These are phyloP conservation scores for Phyllosticta capitalensis DNA, from an alignment of 2,329 filamentous ascomycete species.

Conservation along the genomic window DNA sequence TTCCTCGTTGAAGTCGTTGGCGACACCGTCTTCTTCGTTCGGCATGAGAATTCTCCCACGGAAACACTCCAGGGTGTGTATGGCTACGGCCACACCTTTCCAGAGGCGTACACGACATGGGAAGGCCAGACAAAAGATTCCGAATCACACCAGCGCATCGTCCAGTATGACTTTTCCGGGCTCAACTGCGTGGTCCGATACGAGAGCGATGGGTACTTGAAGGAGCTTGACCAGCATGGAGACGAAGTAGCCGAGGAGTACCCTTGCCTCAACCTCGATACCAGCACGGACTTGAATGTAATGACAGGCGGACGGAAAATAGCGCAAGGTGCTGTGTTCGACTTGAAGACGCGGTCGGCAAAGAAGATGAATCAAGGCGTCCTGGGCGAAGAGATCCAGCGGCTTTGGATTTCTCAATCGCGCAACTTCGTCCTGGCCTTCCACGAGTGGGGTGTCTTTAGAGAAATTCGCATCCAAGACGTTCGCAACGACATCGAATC, in stretches of 20 bases:
- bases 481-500: slow-evolving; percentile 25
- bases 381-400: slow-evolving; percentile 33
- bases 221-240: slow-evolving; percentile 9
- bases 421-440: slow-evolving; percentile 44
- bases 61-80: slow-evolving; percentile 46
- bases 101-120: slow-evolving; percentile 58
- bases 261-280: not conserved
- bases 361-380: slow-evolving; percentile 22
- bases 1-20: slow-evolving; percentile 49
- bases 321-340: slow-evolving; percentile 39
- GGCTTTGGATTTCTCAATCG: slow-evolving; percentile 43
- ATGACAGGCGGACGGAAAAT: slow-evolving; percentile 19
- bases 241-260: not conserved
- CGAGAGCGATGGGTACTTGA: slow-evolving; percentile 49
- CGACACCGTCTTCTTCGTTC: slow-evolving; percentile 52
- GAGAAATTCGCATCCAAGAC: slow-evolving; percentile 32
- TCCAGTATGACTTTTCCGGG: slow-evolving; percentile 49
- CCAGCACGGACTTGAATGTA: slow-evolving; percentile 14
- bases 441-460: slow-evolving; percentile 36
- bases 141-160: slow-evolving; percentile 51
- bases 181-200: slow-evolving; percentile 45
- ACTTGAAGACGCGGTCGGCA: slow-evolving; percentile 42
- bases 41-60: slow-evolving; percentile 50
- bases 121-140: slow-evolving; percentile 45
- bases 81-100: slow-evolving; percentile 59